A percentile compares a stretch with the other conserved stretches of the same genome.
phyloP scores from a whole-genome alignment of 768 basidiomycete species.

The Lactifluus piperatus region DNA sequence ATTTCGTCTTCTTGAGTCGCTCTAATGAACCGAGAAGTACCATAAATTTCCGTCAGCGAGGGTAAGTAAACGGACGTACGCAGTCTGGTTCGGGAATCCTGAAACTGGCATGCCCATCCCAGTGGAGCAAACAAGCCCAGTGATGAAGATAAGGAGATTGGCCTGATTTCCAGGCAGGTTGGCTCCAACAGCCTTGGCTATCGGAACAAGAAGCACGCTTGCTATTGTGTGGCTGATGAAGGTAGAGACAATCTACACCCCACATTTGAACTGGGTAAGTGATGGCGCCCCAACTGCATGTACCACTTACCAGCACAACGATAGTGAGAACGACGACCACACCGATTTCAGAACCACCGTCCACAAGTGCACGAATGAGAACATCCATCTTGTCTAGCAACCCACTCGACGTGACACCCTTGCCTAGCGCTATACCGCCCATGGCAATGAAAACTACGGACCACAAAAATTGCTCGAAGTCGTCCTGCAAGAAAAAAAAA shows the following conservation, averaged over 20 bases:
- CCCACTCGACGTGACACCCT: conserved; percentile 86
- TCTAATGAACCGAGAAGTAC: conserved; percentile 29
- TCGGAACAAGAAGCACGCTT: conserved; percentile 92
- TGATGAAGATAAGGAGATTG: conserved; percentile 87
- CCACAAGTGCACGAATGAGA: conserved; percentile 48
- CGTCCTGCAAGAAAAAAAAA: conserved; percentile 45
- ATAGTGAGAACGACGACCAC: conserved; percentile 55
- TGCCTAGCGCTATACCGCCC: conserved; percentile 95
- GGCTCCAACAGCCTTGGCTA: conserved; percentile 84
- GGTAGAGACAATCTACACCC: conserved; percentile 69
- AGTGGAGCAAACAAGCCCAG: conserved; percentile 83
- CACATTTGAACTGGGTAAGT: not conserved
- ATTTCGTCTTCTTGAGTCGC: conserved; percentile 93
- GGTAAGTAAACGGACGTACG: conserved; percentile 43
- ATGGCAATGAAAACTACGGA: conserved; percentile 93
- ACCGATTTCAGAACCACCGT: conserved; percentile 53
- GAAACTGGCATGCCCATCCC: conserved; percentile 99
- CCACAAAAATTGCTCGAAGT: conserved; percentile 94
- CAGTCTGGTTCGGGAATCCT: conserved; percentile 98
- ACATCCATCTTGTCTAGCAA: conserved; percentile 71
- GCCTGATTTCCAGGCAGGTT: conserved; percentile 59
- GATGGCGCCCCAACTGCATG: not conserved
- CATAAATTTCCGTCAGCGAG: not conserved
- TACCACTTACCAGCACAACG: conserved; percentile 26
- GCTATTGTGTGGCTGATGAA: conserved; percentile 98